Base-by-base conservation (phyloP, 345 rosid species). In the Lepidium africanum region DNA sequence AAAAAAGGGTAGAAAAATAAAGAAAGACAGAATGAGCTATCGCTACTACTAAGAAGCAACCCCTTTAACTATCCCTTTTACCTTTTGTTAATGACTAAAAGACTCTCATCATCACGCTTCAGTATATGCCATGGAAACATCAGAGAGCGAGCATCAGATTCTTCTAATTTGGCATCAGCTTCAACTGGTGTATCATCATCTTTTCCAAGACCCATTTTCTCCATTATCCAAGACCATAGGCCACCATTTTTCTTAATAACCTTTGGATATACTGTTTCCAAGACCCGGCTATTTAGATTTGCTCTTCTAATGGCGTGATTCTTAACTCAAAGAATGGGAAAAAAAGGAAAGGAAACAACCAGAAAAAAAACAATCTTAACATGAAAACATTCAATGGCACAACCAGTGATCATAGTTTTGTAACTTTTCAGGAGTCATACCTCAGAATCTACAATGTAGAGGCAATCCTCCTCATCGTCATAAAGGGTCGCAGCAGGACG, bases 301-400 rank as follows among this genome's bases (percentile, higher is more conserved):
- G 97, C 97, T 80, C 82, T 91, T 81, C 97, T 82, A 77, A 91
- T 86, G 55, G 93, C 99, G 74, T 91, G 91, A 76, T 94, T 94
- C 99, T 94, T 63, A 51, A 14, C 54, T 53, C 35, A 71, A 32
- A 76, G 9, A 69, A 52, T 15, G 61, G 71, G 37, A 55, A 65
- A 37, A 38, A 50, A 4, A 10, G n/a, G 37, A 51, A 57, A 3
- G 41, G 55, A 68, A 57, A 27, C 19, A 21, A 32, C 39, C 14
- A 36, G 48, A 13, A 45, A 38, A 45, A 38, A 62, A 57, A 40
- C 11, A 47, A 41, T 63, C 19, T 56, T 57, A 50, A 36, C 41
- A 46, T 15, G 37, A 46, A 13, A 42, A 12, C 43, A 60, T 25
- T 14, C 39, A 73, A 9, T 59, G 52, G 12, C 21, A 65, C 11